These are phyloP conservation scores for Verbena officinalis DNA, from an alignment of 257 asterid genomes.

Conservation along the genomic window DNA sequence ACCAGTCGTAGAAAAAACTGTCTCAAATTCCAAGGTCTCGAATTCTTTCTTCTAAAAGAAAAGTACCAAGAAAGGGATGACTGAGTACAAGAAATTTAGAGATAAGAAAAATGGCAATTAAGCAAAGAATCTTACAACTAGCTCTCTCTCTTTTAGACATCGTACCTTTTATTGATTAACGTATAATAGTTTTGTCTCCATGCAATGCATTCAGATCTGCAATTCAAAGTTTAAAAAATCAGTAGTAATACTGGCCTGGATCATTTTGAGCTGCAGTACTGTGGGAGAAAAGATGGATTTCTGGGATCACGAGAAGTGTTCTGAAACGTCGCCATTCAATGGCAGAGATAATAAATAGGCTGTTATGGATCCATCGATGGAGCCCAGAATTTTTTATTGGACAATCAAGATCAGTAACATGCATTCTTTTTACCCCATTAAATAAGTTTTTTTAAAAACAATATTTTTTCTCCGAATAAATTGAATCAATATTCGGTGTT, in stretches of 20 bases:
- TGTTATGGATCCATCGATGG: neutral
- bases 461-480: too few species aligned
- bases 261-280: neutral
- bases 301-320: conserved; percentile 15
- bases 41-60: too few species aligned
- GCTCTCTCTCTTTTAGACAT: too few species aligned
- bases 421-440: too few species aligned
- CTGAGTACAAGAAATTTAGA: neutral
- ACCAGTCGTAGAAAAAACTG: neutral
- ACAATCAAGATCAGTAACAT: neutral
- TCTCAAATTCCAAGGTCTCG: neutral
- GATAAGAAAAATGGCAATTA: neutral
- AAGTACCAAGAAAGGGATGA: neutral
- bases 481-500: too few species aligned
- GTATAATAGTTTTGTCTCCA: neutral
- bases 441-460: too few species aligned
- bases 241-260: neutral
- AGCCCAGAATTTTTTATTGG: neutral
- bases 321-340: conserved; percentile 10
- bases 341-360: neutral
- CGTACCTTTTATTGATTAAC: neutral
- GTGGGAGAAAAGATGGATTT: neutral
- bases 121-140: neutral
- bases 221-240: neutral
- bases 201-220: neutral